phyloP scores from a whole-genome alignment of 306 rosid species.

The Ormosia emarginata region DNA sequence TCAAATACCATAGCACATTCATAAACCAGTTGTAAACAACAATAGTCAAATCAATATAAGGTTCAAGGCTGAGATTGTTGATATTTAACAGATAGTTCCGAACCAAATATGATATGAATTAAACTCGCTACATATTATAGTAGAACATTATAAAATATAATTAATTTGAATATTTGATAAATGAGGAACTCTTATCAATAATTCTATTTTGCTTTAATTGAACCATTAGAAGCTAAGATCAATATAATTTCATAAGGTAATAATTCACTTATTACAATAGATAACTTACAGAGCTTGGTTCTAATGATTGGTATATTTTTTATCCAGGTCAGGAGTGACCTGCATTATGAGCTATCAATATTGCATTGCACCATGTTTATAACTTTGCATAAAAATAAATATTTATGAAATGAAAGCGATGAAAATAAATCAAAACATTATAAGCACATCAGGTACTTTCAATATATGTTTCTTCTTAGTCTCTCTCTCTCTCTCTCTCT shows the following conservation, averaged over 20 bases:
- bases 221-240: background rate
- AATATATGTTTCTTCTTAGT: too few relatives aligned
- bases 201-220: background rate
- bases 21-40: background rate
- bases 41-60: conserved; percentile 26
- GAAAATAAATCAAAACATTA: too few relatives aligned
- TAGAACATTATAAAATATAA: background rate
- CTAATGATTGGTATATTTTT: background rate
- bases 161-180: background rate
- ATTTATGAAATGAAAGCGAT: too few relatives aligned
- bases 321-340: background rate
- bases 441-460: too few relatives aligned
- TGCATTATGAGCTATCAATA: background rate
- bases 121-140: background rate
- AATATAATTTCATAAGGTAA: background rate
- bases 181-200: background rate
- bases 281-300: background rate
- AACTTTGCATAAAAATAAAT: too few relatives aligned
- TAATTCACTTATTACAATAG: background rate
- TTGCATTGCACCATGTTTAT: too few relatives aligned
- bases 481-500: too few relatives aligned
- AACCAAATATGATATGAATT: background rate
- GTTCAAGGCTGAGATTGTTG: conserved; percentile 44
- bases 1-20: conserved; percentile 9
- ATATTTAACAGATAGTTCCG: background rate